These are phyloP conservation scores for Wickerhamiella sergipiensis DNA, from an alignment of 805 yeast genomes.

Conservation along the genomic window DNA sequence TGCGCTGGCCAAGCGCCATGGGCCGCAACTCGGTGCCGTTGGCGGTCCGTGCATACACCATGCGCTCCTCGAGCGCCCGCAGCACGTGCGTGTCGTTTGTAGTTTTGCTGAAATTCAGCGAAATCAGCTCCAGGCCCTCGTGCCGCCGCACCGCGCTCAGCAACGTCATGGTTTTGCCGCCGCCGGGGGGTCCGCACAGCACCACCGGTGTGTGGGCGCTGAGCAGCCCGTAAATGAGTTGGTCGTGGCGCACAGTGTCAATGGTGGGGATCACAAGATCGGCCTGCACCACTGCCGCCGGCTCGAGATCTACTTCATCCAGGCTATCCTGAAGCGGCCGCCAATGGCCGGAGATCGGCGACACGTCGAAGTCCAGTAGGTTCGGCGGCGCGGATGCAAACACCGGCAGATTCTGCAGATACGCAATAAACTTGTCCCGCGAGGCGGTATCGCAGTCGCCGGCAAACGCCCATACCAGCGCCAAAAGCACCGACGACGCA, in stretches of 20 bases:
- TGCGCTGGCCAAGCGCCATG: conserved; percentile 45
- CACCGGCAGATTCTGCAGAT: conserved; percentile 14
- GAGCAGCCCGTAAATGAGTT: conserved; percentile 42
- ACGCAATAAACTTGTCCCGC: conserved; percentile 27
- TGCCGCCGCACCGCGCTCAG: conserved; percentile 50
- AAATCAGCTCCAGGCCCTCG: conserved; percentile 43
- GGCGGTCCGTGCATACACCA: conserved; percentile 41
- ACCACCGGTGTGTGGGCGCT: conserved; percentile 46
- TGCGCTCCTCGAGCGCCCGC: conserved; percentile 56
- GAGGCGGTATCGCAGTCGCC: conserved; percentile 38
- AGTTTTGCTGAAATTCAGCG: conserved; percentile 73
- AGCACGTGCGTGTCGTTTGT: conserved; percentile 50
- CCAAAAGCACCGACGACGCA: conserved; percentile 16
- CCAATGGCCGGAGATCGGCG: conserved; percentile 38
- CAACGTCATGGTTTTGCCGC: conserved; percentile 90
- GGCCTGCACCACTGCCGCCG: conserved; percentile 45
- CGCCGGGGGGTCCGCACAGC: conserved; percentile 93
- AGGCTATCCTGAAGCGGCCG: conserved; percentile 29
- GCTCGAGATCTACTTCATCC: conserved; percentile 34
- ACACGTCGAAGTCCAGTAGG: conserved; percentile 32
- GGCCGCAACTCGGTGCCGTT: conserved; percentile 48
- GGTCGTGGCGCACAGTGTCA: conserved; percentile 61
- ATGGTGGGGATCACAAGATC: conserved; percentile 61
- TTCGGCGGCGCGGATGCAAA: conserved; percentile 7
- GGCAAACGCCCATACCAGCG: conserved; percentile 49